Percentiles rank a stretch among this genome's conserved stretches.
Evolutionary conservation across 768 basidiomycete species (phyloP).

Genomic region (Boletus vermiculosoides): DNA sequence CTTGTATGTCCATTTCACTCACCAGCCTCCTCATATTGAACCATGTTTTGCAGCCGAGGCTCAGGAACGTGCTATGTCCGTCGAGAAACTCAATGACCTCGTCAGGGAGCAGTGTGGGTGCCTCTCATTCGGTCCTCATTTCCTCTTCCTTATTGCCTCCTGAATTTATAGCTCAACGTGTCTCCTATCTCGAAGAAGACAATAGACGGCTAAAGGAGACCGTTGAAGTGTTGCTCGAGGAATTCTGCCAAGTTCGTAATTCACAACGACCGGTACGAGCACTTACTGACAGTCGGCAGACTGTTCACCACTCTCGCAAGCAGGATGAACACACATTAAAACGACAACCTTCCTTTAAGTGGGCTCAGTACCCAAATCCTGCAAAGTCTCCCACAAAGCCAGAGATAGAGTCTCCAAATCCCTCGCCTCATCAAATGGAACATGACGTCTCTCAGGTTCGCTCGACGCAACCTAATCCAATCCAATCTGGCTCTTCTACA

Average conservation of each 20-base stretch:
- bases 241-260: conserved; percentile 50
- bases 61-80: conserved; percentile 52
- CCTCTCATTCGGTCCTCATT: neutral
- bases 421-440: conserved; percentile 75
- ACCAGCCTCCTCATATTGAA: neutral
- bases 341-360: conserved; percentile 83
- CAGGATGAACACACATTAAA: conserved; percentile 48
- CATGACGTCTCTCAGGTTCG: conserved; percentile 56
- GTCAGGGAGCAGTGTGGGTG: conserved; percentile 72
- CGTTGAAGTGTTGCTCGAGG: conserved; percentile 64
- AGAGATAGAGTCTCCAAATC: conserved; percentile 71
- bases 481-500: conserved; percentile 24
- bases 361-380: conserved; percentile 79
- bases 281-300: conserved; percentile 3
- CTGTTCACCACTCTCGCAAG: conserved; percentile 13
- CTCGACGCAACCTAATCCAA: conserved; percentile 16
- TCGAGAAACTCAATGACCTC: conserved; percentile 65
- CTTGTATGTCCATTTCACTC: conserved; percentile 56
- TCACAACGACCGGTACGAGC: conserved; percentile 19
- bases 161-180: conserved; percentile 58
- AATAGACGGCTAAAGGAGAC: conserved; percentile 66
- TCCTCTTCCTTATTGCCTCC: conserved; percentile 2
- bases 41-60: conserved; percentile 47
- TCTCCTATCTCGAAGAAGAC: conserved; percentile 72
- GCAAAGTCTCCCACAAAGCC: conserved; percentile 79